Evolutionary conservation across 2,329 filamentous ascomycete species (phyloP), one percentile per base, ranked within the genome.

Genomic region (Ophiosphaerella herpotricha): DNA sequence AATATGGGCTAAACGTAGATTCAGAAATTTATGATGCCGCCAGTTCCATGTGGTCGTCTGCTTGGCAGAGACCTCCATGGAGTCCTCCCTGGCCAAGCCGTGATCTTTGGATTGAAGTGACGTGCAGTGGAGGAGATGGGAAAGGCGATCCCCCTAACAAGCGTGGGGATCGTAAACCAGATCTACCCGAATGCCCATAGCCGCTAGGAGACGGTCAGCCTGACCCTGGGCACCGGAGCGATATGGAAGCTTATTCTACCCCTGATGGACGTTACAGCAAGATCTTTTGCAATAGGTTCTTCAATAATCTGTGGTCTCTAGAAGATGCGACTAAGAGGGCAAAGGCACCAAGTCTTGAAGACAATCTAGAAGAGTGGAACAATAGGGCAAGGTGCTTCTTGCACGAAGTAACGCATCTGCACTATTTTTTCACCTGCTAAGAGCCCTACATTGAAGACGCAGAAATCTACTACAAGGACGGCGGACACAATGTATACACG

Each of bases 321-420:
- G 40, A n/a, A 7, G 40, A 43, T 23, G 40, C 40, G n/a, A 43
- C 40, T 21, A 5, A 8, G 5, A 35, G n/a, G 21, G 31, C 40
- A 7, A 43, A 43, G 35, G 11, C 13, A 43, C 13, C 31, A 24
- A 33, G 23, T 34, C 40, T 31, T 23, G 9, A 43, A 14, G 40
- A 43, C 16, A 43, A 43, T 36, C 23, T 43, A 33, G 40, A 43
- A 35, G 35, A 43, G n/a, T 43, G 31, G 40, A 35, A 35, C 18
- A 43, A 35, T 24, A 35, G 40, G 35, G 40, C 40, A 14, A 35
- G 40, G 12, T 43, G 40, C 40, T 43, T 43, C 14, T 43, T 43
- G 11, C 40, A 43, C 26, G 29, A 43, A 23, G 23, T 43, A 13
- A 43, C 40, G 24, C 40, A 43, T 26, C 31, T 43, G n/a, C 18